Evolutionary conservation across 106 monocot genomes (phyloP).

Genomic region (Gastrodia elata): DNA sequence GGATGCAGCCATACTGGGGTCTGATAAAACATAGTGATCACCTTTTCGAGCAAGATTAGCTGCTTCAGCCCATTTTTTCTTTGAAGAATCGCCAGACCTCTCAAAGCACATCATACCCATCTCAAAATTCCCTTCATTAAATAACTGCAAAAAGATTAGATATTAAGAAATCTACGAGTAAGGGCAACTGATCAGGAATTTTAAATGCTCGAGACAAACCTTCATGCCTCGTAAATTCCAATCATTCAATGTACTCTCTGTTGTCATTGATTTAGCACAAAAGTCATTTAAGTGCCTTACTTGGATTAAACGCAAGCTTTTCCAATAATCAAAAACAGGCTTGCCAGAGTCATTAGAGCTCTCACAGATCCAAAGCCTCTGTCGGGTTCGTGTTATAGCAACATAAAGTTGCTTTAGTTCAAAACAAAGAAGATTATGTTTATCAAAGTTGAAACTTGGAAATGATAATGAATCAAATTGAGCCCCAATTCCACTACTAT

Average conservation of each 20-base stretch:
- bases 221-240: constrained; percentile 48
- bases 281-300: constrained; percentile 27
- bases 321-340: constrained; percentile 77
- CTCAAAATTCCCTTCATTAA: constrained; percentile 44
- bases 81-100: constrained; percentile 32
- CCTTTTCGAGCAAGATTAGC: constrained; percentile 43
- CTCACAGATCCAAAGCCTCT: constrained; percentile 73
- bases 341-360: constrained; percentile 23
- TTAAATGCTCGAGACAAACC: constrained; percentile 21
- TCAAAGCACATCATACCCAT: constrained; percentile 68
- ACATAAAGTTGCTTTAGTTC: constrained; percentile 78
- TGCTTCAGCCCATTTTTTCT: constrained; percentile 47
- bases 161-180: not conserved
- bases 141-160: constrained; percentile 23
- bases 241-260: constrained; percentile 35
- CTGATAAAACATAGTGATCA: constrained; percentile 18
- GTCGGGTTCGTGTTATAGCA: constrained; percentile 60
- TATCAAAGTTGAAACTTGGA: constrained; percentile 30
- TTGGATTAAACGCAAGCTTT: constrained; percentile 41
- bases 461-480: constrained; percentile 1
- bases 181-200: not conserved
- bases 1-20: constrained; percentile 22
- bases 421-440: constrained; percentile 51
- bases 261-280: constrained; percentile 26
- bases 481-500: constrained; percentile 6